phyloP scores from a whole-genome alignment of 352 stramenopile genomes.

The Phytophthora pluvialis region DNA sequence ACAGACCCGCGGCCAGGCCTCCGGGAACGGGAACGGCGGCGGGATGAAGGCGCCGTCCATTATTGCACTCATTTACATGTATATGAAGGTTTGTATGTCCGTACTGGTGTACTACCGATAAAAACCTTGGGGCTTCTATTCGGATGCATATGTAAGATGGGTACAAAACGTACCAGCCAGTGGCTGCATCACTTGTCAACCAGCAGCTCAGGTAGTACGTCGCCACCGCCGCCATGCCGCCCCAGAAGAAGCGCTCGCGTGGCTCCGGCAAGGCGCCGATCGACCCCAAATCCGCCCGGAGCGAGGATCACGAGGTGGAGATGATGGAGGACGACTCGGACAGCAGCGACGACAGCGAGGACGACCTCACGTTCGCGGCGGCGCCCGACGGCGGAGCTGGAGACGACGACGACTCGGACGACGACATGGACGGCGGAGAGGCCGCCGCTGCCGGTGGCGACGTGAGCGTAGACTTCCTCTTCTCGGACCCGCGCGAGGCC shows the following conservation, averaged over 20 bases:
- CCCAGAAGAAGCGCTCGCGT: constrained; percentile 47
- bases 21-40: constrained; percentile 81
- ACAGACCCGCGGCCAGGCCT: constrained; percentile 64
- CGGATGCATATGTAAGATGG: not conserved
- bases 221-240: constrained; percentile 17
- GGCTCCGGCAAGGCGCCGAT: constrained; percentile 26
- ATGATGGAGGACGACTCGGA: constrained; percentile 61
- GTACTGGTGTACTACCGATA: constrained; percentile 11
- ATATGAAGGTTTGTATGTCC: not conserved
- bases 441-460: constrained; percentile 34
- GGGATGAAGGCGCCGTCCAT: constrained; percentile 59
- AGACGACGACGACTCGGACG: constrained; percentile 63
- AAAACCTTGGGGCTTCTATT: not conserved
- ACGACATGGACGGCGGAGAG: constrained; percentile 66
- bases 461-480: constrained; percentile 86
- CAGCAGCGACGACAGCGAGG: constrained; percentile 54
- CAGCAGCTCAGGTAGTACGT: constrained; percentile 12
- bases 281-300: constrained; percentile 20
- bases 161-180: constrained; percentile 10
- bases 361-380: constrained; percentile 69
- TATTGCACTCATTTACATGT: no score
- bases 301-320: constrained; percentile 40
- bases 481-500: constrained; percentile 76
- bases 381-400: constrained; percentile 35
- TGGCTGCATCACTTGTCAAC: constrained; percentile 9